Conservation (phyloP, 2,329 filamentous ascomycete species). For the Sporothrix curviconia region DNA sequence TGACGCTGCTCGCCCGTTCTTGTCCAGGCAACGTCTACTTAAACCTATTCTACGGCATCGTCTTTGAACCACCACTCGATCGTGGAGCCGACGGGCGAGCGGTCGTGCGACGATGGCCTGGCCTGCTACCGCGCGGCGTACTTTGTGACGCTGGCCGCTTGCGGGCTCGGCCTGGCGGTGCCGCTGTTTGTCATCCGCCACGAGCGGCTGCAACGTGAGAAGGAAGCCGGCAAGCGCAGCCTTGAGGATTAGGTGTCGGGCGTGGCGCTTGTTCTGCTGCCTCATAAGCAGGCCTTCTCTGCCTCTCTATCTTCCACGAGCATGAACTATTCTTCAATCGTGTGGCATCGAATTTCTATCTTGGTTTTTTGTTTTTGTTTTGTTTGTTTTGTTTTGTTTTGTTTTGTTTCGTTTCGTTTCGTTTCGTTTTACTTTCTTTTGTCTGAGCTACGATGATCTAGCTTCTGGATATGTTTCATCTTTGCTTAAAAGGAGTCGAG, state of each 20-base stretch:
- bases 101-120: slow-evolving; percentile 69
- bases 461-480: too few species aligned
- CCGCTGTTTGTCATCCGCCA: slow-evolving; percentile 64
- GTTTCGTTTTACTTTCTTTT: neutral
- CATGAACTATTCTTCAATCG: too few species aligned
- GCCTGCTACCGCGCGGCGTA: slow-evolving; percentile 79
- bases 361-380: neutral
- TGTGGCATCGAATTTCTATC: neutral
- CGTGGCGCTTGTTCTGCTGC: too few species aligned
- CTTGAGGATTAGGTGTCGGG: slow-evolving; percentile 15
- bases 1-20: slow-evolving; percentile 82
- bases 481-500: too few species aligned
- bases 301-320: too few species aligned
- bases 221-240: slow-evolving; percentile 26
- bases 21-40: slow-evolving; percentile 88
- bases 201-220: slow-evolving; percentile 39
- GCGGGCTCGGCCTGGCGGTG: slow-evolving; percentile 59
- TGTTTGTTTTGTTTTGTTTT: neutral
- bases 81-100: slow-evolving; percentile 60
- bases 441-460: neutral
- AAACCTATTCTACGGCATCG: slow-evolving; percentile 80
- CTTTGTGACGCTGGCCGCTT: slow-evolving; percentile 66
- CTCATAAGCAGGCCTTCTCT: too few species aligned
- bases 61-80: slow-evolving; percentile 78
- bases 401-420: neutral